Evolutionary conservation across 805 yeast species (phyloP).

Genomic region (Wickerhamiella dianesei): DNA sequence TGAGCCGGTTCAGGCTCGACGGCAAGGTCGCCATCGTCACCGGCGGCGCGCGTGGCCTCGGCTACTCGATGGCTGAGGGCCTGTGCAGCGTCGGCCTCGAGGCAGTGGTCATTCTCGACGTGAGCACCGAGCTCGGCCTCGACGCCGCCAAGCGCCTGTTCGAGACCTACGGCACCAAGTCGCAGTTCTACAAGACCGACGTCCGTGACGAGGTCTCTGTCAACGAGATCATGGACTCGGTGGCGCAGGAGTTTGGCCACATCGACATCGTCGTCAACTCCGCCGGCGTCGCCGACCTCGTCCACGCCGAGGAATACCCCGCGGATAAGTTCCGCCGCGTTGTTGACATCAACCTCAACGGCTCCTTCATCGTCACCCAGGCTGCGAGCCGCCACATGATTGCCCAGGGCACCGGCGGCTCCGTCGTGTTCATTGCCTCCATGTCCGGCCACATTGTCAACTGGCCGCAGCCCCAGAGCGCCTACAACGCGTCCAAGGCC

Average conservation of each 20-base stretch:
- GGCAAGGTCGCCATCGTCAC: slow-evolving; percentile 52
- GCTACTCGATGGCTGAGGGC: slow-evolving; percentile 48
- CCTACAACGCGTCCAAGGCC: slow-evolving; percentile 62
- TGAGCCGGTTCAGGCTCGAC: slow-evolving; percentile 38
- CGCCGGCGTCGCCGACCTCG: slow-evolving; percentile 57
- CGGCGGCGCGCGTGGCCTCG: slow-evolving; percentile 59
- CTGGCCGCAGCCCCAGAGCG: slow-evolving; percentile 59
- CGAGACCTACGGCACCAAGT: slow-evolving; percentile 38
- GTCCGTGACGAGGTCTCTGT: slow-evolving; percentile 41
- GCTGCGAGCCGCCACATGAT: slow-evolving; percentile 56
- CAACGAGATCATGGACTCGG: slow-evolving; percentile 36
- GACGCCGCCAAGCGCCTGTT: slow-evolving; percentile 46
- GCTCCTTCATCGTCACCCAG: slow-evolving; percentile 53
- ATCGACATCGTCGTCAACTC: slow-evolving; percentile 46
- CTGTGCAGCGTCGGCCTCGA: slow-evolving; percentile 41
- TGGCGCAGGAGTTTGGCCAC: slow-evolving; percentile 41
- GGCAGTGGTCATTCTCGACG: slow-evolving; percentile 41
- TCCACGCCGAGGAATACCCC: slow-evolving; percentile 57
- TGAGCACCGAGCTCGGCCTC: slow-evolving; percentile 46
- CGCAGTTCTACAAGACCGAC: slow-evolving; percentile 53
- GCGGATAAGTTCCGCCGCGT: slow-evolving; percentile 49
- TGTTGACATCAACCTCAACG: slow-evolving; percentile 51
- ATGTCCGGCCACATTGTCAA: slow-evolving; percentile 61
- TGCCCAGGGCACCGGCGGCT: slow-evolving; percentile 40
- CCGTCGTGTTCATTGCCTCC: slow-evolving; percentile 52